A percentile compares a stretch with the other conserved stretches of the same genome.
phyloP scores from a whole-genome alignment of 1,284 basidiomycete genomes.

The Puccinia coronata region DNA sequence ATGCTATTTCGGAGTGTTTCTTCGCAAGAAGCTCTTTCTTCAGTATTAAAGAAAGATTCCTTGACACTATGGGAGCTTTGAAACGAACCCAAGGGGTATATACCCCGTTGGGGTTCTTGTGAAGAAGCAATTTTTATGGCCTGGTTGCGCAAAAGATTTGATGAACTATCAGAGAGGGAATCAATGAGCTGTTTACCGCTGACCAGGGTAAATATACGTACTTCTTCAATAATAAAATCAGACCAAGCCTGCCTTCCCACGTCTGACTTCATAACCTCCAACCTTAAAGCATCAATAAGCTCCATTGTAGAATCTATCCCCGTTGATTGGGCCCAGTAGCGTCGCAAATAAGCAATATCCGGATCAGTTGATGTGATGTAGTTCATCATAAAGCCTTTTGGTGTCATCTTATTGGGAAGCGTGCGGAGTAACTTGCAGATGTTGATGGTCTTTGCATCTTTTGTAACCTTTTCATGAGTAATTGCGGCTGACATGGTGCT shows the following conservation, averaged over 20 bases:
- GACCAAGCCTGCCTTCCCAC: background rate
- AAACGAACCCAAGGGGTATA: background rate
- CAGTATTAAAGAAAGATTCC: background rate
- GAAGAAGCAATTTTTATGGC: background rate
- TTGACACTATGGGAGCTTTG: background rate
- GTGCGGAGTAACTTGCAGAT: background rate
- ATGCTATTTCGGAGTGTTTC: background rate
- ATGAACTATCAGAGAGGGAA: background rate
- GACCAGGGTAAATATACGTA: background rate
- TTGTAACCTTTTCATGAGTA: too few relatives aligned
- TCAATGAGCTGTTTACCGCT: too few relatives aligned
- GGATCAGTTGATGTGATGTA: background rate
- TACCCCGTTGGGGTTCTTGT: background rate
- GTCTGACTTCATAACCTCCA: background rate
- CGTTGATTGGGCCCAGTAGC: background rate
- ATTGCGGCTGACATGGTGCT: too few relatives aligned
- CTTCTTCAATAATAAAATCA: background rate
- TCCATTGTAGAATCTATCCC: background rate
- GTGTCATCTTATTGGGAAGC: background rate
- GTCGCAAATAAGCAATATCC: background rate
- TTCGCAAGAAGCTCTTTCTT: too few relatives aligned
- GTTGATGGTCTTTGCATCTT: too few relatives aligned
- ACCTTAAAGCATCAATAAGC: background rate
- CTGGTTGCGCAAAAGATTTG: background rate
- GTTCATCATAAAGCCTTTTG: too few relatives aligned